Base-by-base conservation (phyloP, 306 rosid genomes). In the Fagus crenata region DNA sequence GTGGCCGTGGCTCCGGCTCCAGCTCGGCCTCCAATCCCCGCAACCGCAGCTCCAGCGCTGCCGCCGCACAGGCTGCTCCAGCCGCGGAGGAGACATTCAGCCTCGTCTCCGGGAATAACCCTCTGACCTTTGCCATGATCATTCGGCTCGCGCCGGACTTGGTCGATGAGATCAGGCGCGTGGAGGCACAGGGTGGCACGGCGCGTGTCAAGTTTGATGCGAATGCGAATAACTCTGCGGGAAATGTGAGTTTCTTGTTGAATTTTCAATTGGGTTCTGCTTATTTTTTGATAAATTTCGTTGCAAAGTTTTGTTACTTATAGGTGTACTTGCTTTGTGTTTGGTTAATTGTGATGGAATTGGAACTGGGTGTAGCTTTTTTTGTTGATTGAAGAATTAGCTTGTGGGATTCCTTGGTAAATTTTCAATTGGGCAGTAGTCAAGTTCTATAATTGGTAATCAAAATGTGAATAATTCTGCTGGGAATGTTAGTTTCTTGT, bases 131-230 rank as follows among this genome's bases (percentile, higher is more conserved):
- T 83, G 86, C 89, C 7, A 89, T 92, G 97, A 90, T 92, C 75
- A 95, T 95, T 70, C 81, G 89, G 39, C 80, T 95, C 41, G 92
- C 88, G 6, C 99, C 99, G 2, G 90, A 92, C 83, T 87, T 92
- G 81, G 90, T 91, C 12, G 97, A 95, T 31, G 97, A 92, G 93
- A 92, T 95, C 96, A 92, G 80, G 88, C 99, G 99, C 77, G 86
- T 87, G 63, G 99, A 95, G 77, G 85, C 93, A 55, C 91, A 84
- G 55, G 97, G 92, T 49, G 97, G 97, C 32, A 85, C 85, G 75
- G 86, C 99, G 43, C 86, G 93, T 39, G 85, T 95, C 85, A 95
- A 95, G 78, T 95, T 90, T 75, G 97, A 86, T 41, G 40, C 92
- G 32, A 46, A 83, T 14, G 89, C 89, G 0, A 80, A 83, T 9